Conservation (phyloP, 2,329 filamentous ascomycete genomes). For the Hypoxylon sp. region DNA sequence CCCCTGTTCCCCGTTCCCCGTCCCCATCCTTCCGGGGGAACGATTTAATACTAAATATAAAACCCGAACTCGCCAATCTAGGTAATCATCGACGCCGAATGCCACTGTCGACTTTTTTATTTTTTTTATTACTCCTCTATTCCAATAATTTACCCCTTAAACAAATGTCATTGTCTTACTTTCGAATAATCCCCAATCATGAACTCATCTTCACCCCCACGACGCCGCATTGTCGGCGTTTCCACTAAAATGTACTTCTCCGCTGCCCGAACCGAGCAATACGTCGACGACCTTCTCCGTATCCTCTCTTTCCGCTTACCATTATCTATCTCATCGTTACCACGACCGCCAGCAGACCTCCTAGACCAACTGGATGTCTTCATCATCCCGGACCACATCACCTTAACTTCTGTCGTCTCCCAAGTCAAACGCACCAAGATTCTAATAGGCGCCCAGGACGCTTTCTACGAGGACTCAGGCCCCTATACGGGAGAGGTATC, state of each 20-base stretch:
- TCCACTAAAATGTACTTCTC: slow-evolving; percentile 87
- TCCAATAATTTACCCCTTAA: neutral
- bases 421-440: slow-evolving; percentile 64
- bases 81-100: slow-evolving; percentile 3
- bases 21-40: neutral
- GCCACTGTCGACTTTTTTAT: neutral
- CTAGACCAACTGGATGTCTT: slow-evolving; percentile 64
- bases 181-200: slow-evolving; percentile 30
- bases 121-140: neutral
- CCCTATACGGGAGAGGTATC: slow-evolving; percentile 85
- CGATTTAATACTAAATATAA: neutral
- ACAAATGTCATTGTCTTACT: neutral
- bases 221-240: slow-evolving; percentile 77
- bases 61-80: slow-evolving; percentile 29
- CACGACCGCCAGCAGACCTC: slow-evolving; percentile 40
- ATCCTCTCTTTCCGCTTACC: slow-evolving; percentile 57
- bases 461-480: slow-evolving; percentile 76
- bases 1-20: too few relatives aligned
- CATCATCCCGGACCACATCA: slow-evolving; percentile 82
- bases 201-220: slow-evolving; percentile 49
- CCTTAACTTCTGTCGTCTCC: slow-evolving; percentile 67
- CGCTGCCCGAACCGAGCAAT: slow-evolving; percentile 70
- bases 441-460: slow-evolving; percentile 81
- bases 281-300: slow-evolving; percentile 64
- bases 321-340: slow-evolving; percentile 46